Base-by-base conservation (phyloP, 306 rosid species). In the Datisca glomerata region DNA sequence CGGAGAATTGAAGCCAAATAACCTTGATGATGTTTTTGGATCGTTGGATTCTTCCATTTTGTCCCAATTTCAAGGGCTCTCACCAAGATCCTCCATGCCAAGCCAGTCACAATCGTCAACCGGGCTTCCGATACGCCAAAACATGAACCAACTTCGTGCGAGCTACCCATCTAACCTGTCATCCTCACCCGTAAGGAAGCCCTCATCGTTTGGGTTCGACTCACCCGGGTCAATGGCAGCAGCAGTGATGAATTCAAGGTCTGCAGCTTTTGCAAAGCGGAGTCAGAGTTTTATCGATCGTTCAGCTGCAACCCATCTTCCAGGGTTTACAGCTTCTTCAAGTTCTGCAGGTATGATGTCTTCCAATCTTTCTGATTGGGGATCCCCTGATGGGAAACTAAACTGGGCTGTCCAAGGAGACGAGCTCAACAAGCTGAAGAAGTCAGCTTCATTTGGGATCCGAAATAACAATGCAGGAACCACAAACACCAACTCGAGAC, bases 271-370 rank as follows among this genome's bases (percentile, higher is more conserved):
- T 15, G 65, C 95, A 3, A 81, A 91, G 69, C 79, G 98, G 43
- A 91, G 98, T 78, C 98, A 91, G 34, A 91, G 98, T 66, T 91
- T 91, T 34, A 60, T 91, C 0, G 98, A 91, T 44, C 98, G 98
- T 0, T 83, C 94, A 1, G 81, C 84, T 2, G 37, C 59, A 3
- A 51, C 32, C 39, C 78, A 62, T 39, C 77, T 57, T 38, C 41
- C 61, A 1, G 87, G 85, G 25, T 44, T 58, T 21, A 59, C 85
- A 17, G 42, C 79, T 2, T 57, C 79, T 54, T 69, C 83, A 39
- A 77, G 68, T 64, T 68, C 91, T 24, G 56, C 66, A 21, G 41
- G 72, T 28, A 63, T 73, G 67, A 63, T 71, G 61, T 69, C 86
- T 17, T 78, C 96, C 28, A 35, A 41, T 55, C 70, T 63, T 35